Conservation (phyloP, 768 basidiomycete genomes). For the Pleurotus djamor region DNA sequence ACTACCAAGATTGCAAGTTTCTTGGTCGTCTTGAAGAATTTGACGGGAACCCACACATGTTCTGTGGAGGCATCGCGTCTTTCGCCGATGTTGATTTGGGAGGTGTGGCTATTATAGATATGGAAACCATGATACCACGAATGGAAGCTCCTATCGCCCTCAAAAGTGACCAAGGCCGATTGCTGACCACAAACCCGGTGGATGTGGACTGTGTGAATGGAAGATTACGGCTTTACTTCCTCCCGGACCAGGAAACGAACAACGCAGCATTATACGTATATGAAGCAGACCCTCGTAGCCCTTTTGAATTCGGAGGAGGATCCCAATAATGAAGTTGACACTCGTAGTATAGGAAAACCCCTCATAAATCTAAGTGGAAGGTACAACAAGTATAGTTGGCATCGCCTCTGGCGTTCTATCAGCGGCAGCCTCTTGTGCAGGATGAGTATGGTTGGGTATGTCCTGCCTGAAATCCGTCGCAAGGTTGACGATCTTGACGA, state of each 20-base stretch:
- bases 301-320: conserved; percentile 5
- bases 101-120: background rate
- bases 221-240: conserved; percentile 1
- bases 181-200: conserved; percentile 8
- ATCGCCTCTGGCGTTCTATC: background rate
- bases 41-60: background rate
- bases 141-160: background rate
- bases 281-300: background rate
- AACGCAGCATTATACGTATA: background rate
- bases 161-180: conserved; percentile 2
- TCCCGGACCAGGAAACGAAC: background rate
- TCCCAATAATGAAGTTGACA: background rate
- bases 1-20: conserved; percentile 6
- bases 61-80: conserved; percentile 1
- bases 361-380: background rate
- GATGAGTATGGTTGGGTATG: background rate
- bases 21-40: conserved; percentile 1
- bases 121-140: background rate
- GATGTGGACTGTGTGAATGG: conserved; percentile 5
- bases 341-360: background rate
- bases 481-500: conserved; percentile 53
- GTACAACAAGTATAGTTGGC: background rate
- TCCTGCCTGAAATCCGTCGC: conserved; percentile 31
- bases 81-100: background rate
- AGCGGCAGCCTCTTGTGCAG: background rate